Evolutionary conservation across 495 filamentous ascomycete genomes (phyloP).

Genomic region (Penicillium mononematosum): DNA sequence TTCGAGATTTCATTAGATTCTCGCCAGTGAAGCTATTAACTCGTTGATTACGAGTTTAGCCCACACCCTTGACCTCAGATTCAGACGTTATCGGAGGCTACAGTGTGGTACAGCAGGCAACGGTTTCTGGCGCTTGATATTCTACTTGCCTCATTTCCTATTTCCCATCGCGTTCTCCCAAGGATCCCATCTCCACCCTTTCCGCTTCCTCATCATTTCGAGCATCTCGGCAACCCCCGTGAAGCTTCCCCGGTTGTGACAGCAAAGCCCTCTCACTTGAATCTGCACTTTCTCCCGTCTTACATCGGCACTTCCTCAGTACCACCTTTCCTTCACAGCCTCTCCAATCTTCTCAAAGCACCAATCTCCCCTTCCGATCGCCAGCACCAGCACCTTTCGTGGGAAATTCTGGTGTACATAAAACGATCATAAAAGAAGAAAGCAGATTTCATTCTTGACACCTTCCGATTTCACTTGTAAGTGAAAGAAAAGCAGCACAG

Average conservation of each 20-base stretch:
- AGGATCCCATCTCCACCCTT: conserved; percentile 18
- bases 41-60: conserved; percentile 4
- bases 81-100: conserved; percentile 13
- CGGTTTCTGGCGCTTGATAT: conserved; percentile 17
- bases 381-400: conserved; percentile 89
- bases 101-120: conserved; percentile 9
- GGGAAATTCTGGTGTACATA: conserved; percentile 88
- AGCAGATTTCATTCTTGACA: conserved; percentile 45
- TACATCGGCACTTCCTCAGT: conserved; percentile 28
- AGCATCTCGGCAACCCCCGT: conserved; percentile 15
- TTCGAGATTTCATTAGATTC: background rate
- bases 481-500: conserved; percentile 37
- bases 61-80: conserved; percentile 4
- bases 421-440: conserved; percentile 57
- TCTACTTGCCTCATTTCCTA: conserved; percentile 24
- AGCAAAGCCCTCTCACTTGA: conserved; percentile 20
- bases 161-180: conserved; percentile 27
- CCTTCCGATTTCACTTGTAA: conserved; percentile 42
- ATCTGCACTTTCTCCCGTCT: conserved; percentile 33
- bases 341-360: conserved; percentile 40
- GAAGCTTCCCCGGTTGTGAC: conserved; percentile 20
- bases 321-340: conserved; percentile 38
- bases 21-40: background rate
- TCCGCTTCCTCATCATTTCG: conserved; percentile 15
- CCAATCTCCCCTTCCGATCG: conserved; percentile 47